Evolutionary conservation across 805 yeast species (phyloP).

Genomic region (Saturnispora gosingensis): DNA sequence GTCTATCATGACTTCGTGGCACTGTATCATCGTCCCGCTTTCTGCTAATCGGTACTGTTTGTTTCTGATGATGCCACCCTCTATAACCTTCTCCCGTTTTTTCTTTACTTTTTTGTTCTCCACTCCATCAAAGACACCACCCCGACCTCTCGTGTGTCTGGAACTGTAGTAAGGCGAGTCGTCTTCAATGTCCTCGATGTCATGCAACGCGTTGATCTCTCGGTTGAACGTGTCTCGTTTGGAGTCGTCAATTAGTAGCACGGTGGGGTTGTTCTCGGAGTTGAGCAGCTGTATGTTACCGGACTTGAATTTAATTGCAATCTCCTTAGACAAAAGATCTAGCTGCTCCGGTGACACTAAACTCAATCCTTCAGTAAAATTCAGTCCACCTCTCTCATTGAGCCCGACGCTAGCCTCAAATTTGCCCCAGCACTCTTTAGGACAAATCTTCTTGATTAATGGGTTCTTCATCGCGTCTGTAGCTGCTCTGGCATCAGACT

Average conservation of each 20-base stretch:
- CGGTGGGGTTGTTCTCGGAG: conserved; percentile 10
- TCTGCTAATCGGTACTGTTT: conserved; percentile 1
- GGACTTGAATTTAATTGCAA: conserved; percentile 8
- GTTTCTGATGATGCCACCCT: conserved; percentile 11
- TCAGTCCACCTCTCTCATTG: conserved; percentile 10
- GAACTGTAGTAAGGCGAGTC: conserved; percentile 3
- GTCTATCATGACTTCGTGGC: conserved; percentile 12
- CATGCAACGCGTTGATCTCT: conserved; percentile 2
- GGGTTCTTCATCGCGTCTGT: conserved; percentile 42
- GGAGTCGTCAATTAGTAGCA: conserved; percentile 6
- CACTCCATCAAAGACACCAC: conserved; percentile 10
- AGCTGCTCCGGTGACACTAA: conserved; percentile 2
- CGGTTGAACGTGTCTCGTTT: not conserved
- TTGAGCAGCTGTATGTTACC: conserved; percentile 9
- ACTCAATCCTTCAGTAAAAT: conserved; percentile 7
- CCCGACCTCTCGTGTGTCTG: conserved; percentile 12
- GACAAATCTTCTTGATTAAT: conserved; percentile 9
- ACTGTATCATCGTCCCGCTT: not conserved
- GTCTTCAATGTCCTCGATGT: not conserved
- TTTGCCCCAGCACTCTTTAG: conserved; percentile 10
- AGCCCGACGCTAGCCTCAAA: conserved; percentile 11
- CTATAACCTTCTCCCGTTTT: not conserved
- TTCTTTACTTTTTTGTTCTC: conserved; percentile 7
- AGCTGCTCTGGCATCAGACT: conserved; percentile 80
- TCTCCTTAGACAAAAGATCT: conserved; percentile 5